Conservation (phyloP, 352 stramenopile species). For the Blastocystis sp. region DNA sequence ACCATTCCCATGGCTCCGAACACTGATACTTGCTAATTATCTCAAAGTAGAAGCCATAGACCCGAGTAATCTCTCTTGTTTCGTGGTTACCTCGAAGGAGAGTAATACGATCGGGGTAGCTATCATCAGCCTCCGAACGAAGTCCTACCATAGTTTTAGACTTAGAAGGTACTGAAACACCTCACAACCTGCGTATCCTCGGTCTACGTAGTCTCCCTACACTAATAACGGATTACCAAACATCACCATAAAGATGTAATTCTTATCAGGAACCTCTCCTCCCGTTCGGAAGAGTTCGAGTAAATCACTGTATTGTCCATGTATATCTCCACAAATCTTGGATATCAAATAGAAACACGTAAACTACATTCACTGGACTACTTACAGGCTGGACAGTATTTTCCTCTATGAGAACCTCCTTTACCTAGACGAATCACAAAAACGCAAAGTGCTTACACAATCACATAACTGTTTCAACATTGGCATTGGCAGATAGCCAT, state of each 20-base stretch:
- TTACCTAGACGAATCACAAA: conserved; percentile 15
- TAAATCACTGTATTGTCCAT: conserved; percentile 72
- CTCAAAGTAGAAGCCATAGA: conserved; percentile 82
- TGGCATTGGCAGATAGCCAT: conserved; percentile 47
- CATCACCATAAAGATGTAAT: conserved; percentile 71
- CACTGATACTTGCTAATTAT: conserved; percentile 90
- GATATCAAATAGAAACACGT: background rate
- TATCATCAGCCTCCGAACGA: conserved; percentile 72
- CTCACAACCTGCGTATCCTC: conserved; percentile 79
- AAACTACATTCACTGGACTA: conserved; percentile 75
- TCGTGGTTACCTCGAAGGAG: conserved; percentile 81
- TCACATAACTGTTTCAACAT: conserved; percentile 59
- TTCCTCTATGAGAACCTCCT: conserved; percentile 61
- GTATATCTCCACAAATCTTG: conserved; percentile 69
- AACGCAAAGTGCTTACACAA: background rate
- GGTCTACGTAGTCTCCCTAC: conserved; percentile 80
- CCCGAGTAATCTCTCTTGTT: conserved; percentile 76
- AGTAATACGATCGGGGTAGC: conserved; percentile 79
- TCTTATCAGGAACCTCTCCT: conserved; percentile 68
- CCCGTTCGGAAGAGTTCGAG: conserved; percentile 69
- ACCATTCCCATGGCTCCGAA: conserved; percentile 88
- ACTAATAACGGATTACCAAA: background rate
- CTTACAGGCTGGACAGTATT: conserved; percentile 75
- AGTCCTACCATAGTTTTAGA: conserved; percentile 70
- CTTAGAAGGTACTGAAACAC: conserved; percentile 80